Evolutionary conservation across 1,139 yeast species (phyloP).

Genomic region (Geotrichum fermentans): DNA sequence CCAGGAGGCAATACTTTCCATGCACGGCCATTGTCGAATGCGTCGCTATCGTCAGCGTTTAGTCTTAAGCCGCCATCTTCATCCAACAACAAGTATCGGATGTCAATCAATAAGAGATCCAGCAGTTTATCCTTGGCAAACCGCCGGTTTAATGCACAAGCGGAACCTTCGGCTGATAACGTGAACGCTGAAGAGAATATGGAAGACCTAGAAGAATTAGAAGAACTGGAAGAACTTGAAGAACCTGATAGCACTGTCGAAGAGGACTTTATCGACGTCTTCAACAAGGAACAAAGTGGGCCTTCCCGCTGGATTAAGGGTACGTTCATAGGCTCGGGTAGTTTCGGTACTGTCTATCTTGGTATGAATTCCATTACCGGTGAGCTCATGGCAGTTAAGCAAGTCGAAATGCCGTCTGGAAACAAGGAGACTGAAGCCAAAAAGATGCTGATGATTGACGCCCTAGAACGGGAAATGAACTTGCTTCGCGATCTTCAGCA

Average conservation of each 20-base stretch:
- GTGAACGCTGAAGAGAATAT: conserved; percentile 7
- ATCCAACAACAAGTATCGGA: not conserved
- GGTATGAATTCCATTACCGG: conserved; percentile 93
- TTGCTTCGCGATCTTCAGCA: conserved; percentile 77
- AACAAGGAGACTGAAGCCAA: conserved; percentile 40
- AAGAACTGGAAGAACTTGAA: not conserved
- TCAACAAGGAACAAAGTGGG: conserved; percentile 44
- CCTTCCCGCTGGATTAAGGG: conserved; percentile 84
- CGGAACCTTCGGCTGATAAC: not conserved
- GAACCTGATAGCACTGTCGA: conserved; percentile 20
- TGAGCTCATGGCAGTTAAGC: conserved; percentile 96
- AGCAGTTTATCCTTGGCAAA: not conserved
- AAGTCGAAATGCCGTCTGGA: conserved; percentile 61
- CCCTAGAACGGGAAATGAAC: conserved; percentile 78
- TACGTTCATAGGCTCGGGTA: conserved; percentile 88
- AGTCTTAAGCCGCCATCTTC: not conserved
- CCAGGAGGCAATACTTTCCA: not conserved
- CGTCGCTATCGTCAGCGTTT: conserved; percentile 3
- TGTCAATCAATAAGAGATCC: not conserved
- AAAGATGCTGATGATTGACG: conserved; percentile 68
- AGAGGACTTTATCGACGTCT: conserved; percentile 38
- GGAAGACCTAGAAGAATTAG: not conserved
- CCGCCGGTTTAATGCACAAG: conserved; percentile 13
- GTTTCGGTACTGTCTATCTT: conserved; percentile 87
- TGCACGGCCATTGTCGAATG: not conserved